These are phyloP conservation scores for Micractinium sp. DNA, from an alignment of 139 green algal species.

Conservation along the genomic window DNA sequence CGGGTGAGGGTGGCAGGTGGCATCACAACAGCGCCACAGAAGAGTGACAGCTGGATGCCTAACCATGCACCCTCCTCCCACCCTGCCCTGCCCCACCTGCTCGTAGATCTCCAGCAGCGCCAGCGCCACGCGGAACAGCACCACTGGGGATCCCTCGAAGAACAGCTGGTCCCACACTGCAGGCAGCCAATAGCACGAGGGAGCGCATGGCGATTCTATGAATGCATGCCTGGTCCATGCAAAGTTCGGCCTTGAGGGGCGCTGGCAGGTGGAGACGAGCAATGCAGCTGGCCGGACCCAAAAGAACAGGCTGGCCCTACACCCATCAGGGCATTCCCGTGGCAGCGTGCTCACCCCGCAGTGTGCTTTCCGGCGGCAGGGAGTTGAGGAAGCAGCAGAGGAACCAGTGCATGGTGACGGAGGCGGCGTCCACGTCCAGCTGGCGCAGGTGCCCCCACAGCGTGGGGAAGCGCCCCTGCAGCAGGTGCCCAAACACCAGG, in stretches of 20 bases:
- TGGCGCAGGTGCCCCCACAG: constrained; percentile 65
- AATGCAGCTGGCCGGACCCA: background rate
- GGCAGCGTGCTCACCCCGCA: background rate
- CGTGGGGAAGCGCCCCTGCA: constrained; percentile 61
- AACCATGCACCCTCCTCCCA: background rate
- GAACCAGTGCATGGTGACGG: constrained; percentile 79
- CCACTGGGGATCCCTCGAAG: constrained; percentile 68
- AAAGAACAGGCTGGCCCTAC: too few species aligned
- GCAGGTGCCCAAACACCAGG: constrained; percentile 68
- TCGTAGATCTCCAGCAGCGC: constrained; percentile 81
- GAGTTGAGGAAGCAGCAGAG: constrained; percentile 90
- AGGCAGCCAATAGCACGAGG: too few species aligned
- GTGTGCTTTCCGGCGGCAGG: constrained; percentile 80
- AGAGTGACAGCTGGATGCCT: background rate
- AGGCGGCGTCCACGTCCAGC: constrained; percentile 68
- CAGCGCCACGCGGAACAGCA: constrained; percentile 79
- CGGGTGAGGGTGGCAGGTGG: background rate
- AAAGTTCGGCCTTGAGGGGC: too few species aligned
- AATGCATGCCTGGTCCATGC: too few species aligned
- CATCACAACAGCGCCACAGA: background rate
- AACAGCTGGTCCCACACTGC: constrained; percentile 86
- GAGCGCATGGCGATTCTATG: too few species aligned
- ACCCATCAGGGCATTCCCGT: too few species aligned
- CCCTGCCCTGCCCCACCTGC: constrained; percentile 37
- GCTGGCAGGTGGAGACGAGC: background rate